Conservation (phyloP, 2,329 filamentous ascomycete genomes). For the Curvularia verruculosa region DNA sequence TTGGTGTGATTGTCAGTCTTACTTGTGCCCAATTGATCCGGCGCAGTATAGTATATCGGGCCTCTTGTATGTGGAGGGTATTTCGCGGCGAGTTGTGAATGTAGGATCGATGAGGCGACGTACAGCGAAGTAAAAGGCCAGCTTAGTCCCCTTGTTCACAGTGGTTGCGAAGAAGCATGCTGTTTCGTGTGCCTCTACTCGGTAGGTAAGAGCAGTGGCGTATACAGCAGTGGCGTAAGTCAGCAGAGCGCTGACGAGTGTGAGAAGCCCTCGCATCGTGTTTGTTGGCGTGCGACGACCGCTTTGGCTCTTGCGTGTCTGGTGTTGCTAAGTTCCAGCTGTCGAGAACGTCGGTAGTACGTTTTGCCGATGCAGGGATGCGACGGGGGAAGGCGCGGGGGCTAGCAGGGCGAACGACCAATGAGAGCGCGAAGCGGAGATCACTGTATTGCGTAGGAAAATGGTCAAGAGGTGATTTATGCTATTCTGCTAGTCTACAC, state of each 20-base stretch:
- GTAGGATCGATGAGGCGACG: slow-evolving; percentile 35
- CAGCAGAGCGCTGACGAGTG: slow-evolving; percentile 65
- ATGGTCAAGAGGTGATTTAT: slow-evolving; percentile 3
- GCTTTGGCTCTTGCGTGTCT: slow-evolving; percentile 16
- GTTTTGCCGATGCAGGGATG: slow-evolving; percentile 29
- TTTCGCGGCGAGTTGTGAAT: background rate
- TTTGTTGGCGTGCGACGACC: slow-evolving; percentile 17
- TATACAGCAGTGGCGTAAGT: slow-evolving; percentile 72
- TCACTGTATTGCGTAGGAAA: background rate
- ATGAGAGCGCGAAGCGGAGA: slow-evolving; percentile 12
- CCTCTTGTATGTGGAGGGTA: background rate
- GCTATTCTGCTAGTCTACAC: slow-evolving; percentile 13
- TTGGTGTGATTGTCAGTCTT: slow-evolving; percentile 2
- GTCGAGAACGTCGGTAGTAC: slow-evolving; percentile 38
- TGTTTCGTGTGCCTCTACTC: slow-evolving; percentile 86
- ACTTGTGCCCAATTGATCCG: background rate
- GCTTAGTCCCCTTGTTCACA: slow-evolving; percentile 79
- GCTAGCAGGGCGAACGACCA: slow-evolving; percentile 21
- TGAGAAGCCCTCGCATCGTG: slow-evolving; percentile 46
- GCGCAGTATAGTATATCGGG: too few relatives aligned
- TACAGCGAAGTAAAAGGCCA: slow-evolving; percentile 99
- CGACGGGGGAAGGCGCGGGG: slow-evolving; percentile 22
- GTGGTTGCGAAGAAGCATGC: slow-evolving; percentile 92
- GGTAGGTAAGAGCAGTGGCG: slow-evolving; percentile 93
- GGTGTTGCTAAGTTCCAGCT: slow-evolving; percentile 33